These are phyloP conservation scores for Tolypocladium sp. DNA, from an alignment of 2,329 filamentous ascomycete genomes.

Conservation along the genomic window DNA sequence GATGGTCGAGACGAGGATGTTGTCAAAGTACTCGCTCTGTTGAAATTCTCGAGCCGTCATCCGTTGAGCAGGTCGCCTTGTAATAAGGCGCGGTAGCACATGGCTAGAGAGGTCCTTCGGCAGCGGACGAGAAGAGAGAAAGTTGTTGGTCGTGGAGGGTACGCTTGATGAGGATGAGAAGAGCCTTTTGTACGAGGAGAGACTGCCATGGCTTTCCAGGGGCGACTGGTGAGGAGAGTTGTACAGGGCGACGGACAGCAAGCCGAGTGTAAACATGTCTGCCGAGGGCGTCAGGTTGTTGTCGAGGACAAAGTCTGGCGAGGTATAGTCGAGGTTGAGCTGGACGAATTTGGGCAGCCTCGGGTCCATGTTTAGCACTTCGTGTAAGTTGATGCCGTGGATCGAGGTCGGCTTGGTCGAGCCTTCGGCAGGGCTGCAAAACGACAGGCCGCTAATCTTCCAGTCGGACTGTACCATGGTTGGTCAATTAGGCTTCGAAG, in stretches of 20 bases:
- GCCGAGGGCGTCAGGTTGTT: constrained; percentile 74
- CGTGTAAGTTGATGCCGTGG: constrained; percentile 70
- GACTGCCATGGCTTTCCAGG: constrained; percentile 69
- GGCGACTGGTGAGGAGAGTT: constrained; percentile 91
- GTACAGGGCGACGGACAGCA: constrained; percentile 83
- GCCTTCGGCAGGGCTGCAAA: constrained; percentile 71
- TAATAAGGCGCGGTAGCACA: constrained; percentile 79
- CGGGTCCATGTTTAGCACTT: constrained; percentile 77
- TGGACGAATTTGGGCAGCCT: constrained; percentile 76
- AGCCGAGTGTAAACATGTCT: constrained; percentile 88
- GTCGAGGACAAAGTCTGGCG: constrained; percentile 90
- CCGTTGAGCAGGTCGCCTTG: constrained; percentile 75
- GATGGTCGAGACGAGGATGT: constrained; percentile 91
- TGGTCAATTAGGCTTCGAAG: constrained; percentile 16
- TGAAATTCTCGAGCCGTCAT: constrained; percentile 88
- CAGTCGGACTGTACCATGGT: constrained; percentile 64
- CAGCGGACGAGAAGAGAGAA: constrained; percentile 67
- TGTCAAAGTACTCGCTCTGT: constrained; percentile 92
- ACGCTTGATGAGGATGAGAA: constrained; percentile 72
- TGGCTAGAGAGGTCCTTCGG: constrained; percentile 68
- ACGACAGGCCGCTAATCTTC: constrained; percentile 94
- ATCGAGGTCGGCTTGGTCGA: constrained; percentile 68
- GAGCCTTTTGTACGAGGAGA: constrained; percentile 76
- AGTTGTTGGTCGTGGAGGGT: constrained; percentile 75
- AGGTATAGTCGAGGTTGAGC: constrained; percentile 85